Base-by-base conservation (phyloP, 306 rosid genomes). In the Sophora flavescens region DNA sequence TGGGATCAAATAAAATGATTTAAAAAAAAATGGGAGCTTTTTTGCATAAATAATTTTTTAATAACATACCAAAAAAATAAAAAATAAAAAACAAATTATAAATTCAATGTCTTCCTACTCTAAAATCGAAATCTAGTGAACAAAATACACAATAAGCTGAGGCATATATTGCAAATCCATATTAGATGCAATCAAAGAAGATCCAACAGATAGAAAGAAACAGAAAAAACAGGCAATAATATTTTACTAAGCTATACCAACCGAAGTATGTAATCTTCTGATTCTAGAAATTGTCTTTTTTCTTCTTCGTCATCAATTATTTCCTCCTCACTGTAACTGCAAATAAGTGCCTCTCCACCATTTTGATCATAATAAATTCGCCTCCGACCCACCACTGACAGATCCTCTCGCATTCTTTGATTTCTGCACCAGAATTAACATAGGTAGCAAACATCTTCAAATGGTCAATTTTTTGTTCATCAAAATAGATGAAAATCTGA, bases 391-490 rank as follows among this genome's bases (percentile, higher is more conserved):
- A 96, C 75, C 45, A 96, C 96, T 2, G 99, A 96, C 72, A 92
- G 99, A 91, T 96, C 99, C 82, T 96, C 99, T 7, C 96, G 89
- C 99, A 96, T 96, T 87, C 99, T 92, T 82, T 96, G 99, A 82
- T n/a, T 96, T 89, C 99, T 96, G 89, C 65, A 77, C 71, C 82
- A 72, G 10, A 83, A 77, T 70, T 47, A 71, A 30, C 70, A 47
- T 36, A 75, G 28, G 41, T 44, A 67, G 61, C 42, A 75, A 54
- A 81, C 57, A 73, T 75, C 78, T 83, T 50, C 16, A 11, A 59
- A 48, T 4, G 39, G 74, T 73, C 10, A 72, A 53, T 16, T n/a
- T 67, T 26, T 68, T 48, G 18, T 30, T 60, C 32, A 54, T 57
- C 26, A 58, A 75, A n/a, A n/a, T n/a, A n/a, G n/a, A n/a, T n/a